Evolutionary conservation across 139 green algal species (phyloP), one percentile per base, ranked within the genome.

Genomic region (Chlorella sp.): DNA sequence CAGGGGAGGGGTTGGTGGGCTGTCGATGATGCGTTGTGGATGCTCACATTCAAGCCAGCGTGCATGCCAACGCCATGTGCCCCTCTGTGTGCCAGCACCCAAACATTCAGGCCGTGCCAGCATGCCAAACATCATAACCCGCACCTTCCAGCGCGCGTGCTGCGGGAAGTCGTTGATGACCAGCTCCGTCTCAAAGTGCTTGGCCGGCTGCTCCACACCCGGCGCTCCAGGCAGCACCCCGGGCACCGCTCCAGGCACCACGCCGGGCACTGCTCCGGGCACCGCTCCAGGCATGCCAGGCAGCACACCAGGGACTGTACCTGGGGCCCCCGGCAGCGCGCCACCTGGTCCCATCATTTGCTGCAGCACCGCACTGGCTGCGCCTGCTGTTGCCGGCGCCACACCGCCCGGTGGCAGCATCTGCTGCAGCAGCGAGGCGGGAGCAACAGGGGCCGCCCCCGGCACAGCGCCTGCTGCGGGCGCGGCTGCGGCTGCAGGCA

Each of bases 141-240:
- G 11, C 81, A 95, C 93, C 91, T 96, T 97, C 93, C 94, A 98
- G 64, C 96, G 91, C 21, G 96, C 96, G 65, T 98, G 92, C 94
- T 99, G 97, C 44, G 96, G 95, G 92, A 99, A 99, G 92, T 99
- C 97, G 84, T 99, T 99, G 91, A 99, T 99, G 86, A 98, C 97
- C 62, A 99, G 86, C 89, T 99, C 97, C 18, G 92, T 87, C 86
- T 98, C 93, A 88, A 94, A 99, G 84, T 96, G 93, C 56, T 72
- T 78, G 63, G 63, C 26, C 2, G 86, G 81, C 69, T 62, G 18
- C 26, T 57, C 44, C n/a, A 60, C 51, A 30, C 30, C 64, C n/a
- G 34, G 67, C 51, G 55, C 26, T n/a, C 30, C 64, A 44, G 34
- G 67, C 51, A 62, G 82, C 16, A 39, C 39, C 3, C 39, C 80